These are phyloP conservation scores for Knufia fluminis DNA, from an alignment of 2,329 filamentous ascomycete genomes.

Conservation along the genomic window DNA sequence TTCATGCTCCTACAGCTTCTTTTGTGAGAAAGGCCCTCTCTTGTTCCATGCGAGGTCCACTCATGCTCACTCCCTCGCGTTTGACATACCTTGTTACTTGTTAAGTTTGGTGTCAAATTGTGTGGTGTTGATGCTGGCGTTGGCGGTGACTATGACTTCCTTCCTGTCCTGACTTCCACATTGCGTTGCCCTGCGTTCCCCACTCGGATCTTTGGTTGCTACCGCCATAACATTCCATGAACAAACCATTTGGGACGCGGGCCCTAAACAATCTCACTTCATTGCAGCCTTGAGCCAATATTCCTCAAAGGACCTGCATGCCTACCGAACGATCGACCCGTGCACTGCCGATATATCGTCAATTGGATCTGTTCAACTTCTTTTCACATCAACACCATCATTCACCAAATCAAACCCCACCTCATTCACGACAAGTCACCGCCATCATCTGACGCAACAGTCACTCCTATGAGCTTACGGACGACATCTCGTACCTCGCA, in stretches of 20 bases:
- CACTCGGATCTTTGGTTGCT: slow-evolving; percentile 6
- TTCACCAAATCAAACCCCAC: neutral
- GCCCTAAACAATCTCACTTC: slow-evolving; percentile 9
- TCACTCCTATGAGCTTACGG: too few relatives aligned
- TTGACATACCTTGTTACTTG: slow-evolving; percentile 10
- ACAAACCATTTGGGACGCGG: slow-evolving; percentile 1
- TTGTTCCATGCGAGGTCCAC: slow-evolving; percentile 10
- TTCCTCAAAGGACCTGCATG: slow-evolving; percentile 27
- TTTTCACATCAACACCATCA: neutral
- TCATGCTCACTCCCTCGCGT: slow-evolving; percentile 8
- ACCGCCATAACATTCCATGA: slow-evolving; percentile 7
- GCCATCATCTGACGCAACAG: too few relatives aligned
- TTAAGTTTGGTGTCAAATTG: slow-evolving; percentile 10
- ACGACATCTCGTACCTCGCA: neutral
- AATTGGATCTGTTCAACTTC: neutral
- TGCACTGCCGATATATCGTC: neutral
- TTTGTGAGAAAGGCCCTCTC: slow-evolving; percentile 4
- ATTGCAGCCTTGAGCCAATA: slow-evolving; percentile 24
- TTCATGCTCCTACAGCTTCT: slow-evolving; percentile 3
- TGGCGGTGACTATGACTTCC: slow-evolving; percentile 11
- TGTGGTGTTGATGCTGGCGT: slow-evolving; percentile 4
- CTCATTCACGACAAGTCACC: too few relatives aligned
- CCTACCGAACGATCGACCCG: neutral
- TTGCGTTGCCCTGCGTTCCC: slow-evolving; percentile 16
- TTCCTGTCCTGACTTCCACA: slow-evolving; percentile 1